Base-by-base conservation (phyloP, 352 stramenopile species). In the Globisporangium uncinulatum region DNA sequence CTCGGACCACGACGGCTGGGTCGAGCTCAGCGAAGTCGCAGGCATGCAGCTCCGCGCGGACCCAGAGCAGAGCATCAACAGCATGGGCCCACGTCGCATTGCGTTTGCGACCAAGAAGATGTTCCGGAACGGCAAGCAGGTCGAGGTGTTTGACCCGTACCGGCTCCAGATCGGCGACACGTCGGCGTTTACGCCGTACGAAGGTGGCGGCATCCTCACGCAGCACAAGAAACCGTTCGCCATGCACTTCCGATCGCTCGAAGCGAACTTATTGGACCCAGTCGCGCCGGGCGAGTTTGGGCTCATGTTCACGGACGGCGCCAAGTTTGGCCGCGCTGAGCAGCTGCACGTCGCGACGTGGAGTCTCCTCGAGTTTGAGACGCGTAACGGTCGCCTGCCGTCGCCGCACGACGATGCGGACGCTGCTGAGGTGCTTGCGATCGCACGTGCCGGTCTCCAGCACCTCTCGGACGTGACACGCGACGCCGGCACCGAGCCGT, bases 101-200 rank as follows among this genome's bases (percentile, higher is more conserved):
- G 69, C 81, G 53, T 94, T 91, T 71, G 79, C 79, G 31, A 91
- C 84, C 63, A 92, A 88, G 66, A 94, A 94, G 63, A 73, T 90
- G 48, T 91, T 87, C 59, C 82, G 84, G 48, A 88, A 92, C 54
- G 84, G 84, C 59, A 94, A 94, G 63, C 72, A 92, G 58, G 80
- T 86, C 54, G 81, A 92, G 49, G 84, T 94, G 2, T 94, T 94
- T 58, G 84, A 94, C 50, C 70, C 84, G 29, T 94, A 92, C 49
- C 77, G 80, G 6, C 61, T 94, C 21, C 86, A 92, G 59, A 89
- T 94, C 54, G 82, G 84, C 4, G 84, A 91, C 60, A 94, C 84
- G 9, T 88, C 79, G 0, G 79, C 76, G 20, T 94, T 92, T 62
- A 90, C 82, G 44, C 65, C 78, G 24, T 94, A 94, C 58, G 71